phyloP scores from a whole-genome alignment of 2,329 filamentous ascomycete species.

The Tothia fuscella region DNA sequence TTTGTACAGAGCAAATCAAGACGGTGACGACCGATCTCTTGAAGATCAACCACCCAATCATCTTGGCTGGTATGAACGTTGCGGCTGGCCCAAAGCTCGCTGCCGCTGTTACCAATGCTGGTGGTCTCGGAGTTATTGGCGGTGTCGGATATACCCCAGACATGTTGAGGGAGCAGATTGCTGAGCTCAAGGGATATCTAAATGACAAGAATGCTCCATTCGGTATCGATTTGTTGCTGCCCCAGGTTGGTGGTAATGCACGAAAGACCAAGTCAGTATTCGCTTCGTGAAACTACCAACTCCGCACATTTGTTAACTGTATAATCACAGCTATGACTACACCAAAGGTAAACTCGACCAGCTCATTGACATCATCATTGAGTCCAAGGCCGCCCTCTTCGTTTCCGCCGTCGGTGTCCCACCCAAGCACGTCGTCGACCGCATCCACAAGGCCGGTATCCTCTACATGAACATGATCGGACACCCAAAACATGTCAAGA shows the following conservation, averaged over 20 bases:
- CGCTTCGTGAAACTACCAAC: not conserved
- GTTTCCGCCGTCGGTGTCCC: constrained; percentile 94
- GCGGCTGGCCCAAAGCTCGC: constrained; percentile 93
- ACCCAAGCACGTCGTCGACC: constrained; percentile 77
- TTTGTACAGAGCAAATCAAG: constrained; percentile 42
- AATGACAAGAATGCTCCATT: constrained; percentile 89
- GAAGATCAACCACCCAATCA: constrained; percentile 91
- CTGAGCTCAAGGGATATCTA: constrained; percentile 81
- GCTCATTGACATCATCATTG: constrained; percentile 84
- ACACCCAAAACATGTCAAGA: constrained; percentile 97
- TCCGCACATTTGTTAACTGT: not conserved
- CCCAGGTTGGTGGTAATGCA: constrained; percentile 86
- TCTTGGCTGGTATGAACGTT: constrained; percentile 98
- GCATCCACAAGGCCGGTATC: constrained; percentile 74
- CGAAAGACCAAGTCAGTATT: constrained; percentile 73
- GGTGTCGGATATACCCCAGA: constrained; percentile 93
- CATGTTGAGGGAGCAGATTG: constrained; percentile 91
- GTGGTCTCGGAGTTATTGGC: constrained; percentile 90
- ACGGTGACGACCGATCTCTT: constrained; percentile 91
- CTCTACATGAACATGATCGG: constrained; percentile 99
- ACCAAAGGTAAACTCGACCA: constrained; percentile 96
- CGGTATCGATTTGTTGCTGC: constrained; percentile 84
- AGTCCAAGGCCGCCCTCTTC: constrained; percentile 82
- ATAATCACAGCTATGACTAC: constrained; percentile 77
- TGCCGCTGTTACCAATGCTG: constrained; percentile 92